Base-by-base conservation (phyloP, 345 rosid genomes). In the Clausena lansium region DNA sequence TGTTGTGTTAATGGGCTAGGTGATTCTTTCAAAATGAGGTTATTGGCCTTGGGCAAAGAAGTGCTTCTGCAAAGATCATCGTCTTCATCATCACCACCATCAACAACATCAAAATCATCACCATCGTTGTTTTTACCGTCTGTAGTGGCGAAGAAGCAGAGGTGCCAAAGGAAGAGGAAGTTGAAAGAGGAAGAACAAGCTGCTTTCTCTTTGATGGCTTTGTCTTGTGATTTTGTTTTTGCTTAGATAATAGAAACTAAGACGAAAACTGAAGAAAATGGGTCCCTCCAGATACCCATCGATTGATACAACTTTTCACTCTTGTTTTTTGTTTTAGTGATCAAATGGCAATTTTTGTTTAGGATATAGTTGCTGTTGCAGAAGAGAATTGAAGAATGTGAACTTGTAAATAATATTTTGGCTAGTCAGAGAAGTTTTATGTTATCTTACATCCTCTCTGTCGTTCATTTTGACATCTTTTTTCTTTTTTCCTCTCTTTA, bases 141-240 rank as follows among this genome's bases (percentile, higher is more conserved):
- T 33, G 28, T 74, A 75, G 13, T 76, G 27, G 88, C 88, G 73
- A 91, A 89, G 87, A 93, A 91, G 79, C 91, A 87, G 71, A 80
- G 97, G 84, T 84, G 91, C 74, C 91, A 77, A 59, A 87, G 92
- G 79, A 91, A 83, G 67, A 89, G 88, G 79, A 82, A 65, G 80
- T 33, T 89, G 79, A 80, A 89, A 20, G 97, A 93, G 82, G 95
- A 90, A 80, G 95, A 95, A 80, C 91, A 87, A 74, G 98, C 98
- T 54, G 98, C 98, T 79, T 82, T 92, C 67, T 88, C 87, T 73
- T 78, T 95, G 62, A 74, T 95, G 86, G 95, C 97, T 13, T 71
- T 95, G 82, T 95, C 98, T 4, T 89, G 88, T 61, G 90, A 84
- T 77, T 83, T 88, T 57, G 89, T 88, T 81, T 88, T 88, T 67